Evolutionary conservation across 139 green algal genomes (phyloP), one percentile per base, ranked within the genome.

Genomic region (Spirogloea muscicola): DNA sequence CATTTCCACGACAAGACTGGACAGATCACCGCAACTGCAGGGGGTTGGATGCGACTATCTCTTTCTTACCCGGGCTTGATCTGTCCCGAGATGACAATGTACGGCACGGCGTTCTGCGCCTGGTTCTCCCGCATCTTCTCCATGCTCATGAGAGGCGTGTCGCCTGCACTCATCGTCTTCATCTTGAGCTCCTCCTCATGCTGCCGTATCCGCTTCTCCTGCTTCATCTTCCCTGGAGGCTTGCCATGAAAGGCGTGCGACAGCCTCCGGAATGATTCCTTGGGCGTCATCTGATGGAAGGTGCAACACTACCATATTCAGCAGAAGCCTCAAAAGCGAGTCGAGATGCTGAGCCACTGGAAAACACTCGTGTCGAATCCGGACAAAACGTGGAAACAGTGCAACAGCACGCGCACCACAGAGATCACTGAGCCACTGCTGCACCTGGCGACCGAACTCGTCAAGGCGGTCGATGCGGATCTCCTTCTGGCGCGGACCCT

Each of bases 201-300:
- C 84, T 94, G 84, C 38, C 83, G 84, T 48, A 89, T 60, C 13
- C 86, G 76, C 85, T 93, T 91, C 63, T 94, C 93, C 63, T 90
- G 59, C 78, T 91, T 93, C 82, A 92, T 94, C 82, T 94, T 93
- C 76, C 68, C 84, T 29, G 91, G 91, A 13, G 79, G 46, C 42
- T 90, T 96, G 77, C 92, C 92, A 79, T 97, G 92, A 83, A 97
- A 97, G 39, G 84, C 90, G 83, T 96, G 85, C 77, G 85, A 94
- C 61, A 96, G 84, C 67, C 93, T 69, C 34, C 93, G 82, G 82
- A 96, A 97, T 31, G 87, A 84, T 78, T 97, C 93, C 88, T 97
- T 97, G 58, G 93, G 93, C 0, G 93, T 97, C 66, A 97, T 86
- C 74, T 81, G 73, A 1, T 25, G 21, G 46, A 31, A 31, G 21